A percentile compares a stretch with the other conserved stretches of the same genome.
These are phyloP conservation scores for Tylopilus sp. DNA, from an alignment of 768 basidiomycete species.

Conservation along the genomic window DNA sequence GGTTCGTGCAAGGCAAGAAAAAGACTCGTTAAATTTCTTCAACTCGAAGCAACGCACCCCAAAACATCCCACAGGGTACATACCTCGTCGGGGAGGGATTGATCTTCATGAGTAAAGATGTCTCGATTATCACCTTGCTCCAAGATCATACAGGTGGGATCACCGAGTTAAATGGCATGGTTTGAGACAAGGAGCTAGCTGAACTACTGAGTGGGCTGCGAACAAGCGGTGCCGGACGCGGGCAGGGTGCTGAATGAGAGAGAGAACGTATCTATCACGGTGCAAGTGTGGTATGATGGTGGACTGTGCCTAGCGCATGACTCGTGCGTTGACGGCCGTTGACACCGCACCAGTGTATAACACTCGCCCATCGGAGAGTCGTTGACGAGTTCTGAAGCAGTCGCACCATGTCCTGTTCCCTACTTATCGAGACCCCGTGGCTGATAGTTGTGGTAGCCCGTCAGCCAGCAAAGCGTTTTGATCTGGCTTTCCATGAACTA, in stretches of 20 bases:
- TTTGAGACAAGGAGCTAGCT: background rate
- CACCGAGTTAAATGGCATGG: too few species aligned
- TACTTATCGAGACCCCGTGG: constrained; percentile 40
- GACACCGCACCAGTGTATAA: constrained; percentile 1
- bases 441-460: constrained; percentile 55
- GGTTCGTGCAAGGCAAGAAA: too few species aligned
- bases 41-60: too few species aligned
- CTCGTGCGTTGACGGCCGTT: constrained; percentile 10
- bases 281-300: background rate
- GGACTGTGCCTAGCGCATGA: constrained; percentile 1
- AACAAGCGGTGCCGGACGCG: background rate
- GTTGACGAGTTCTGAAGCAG: constrained; percentile 19
- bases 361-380: constrained; percentile 6
- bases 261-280: background rate
- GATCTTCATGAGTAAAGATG: too few species aligned
- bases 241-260: background rate
- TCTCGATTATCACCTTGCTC: too few species aligned
- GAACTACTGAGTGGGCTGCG: constrained; percentile 14
- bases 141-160: too few species aligned
- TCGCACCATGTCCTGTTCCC: constrained; percentile 48
- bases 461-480: constrained; percentile 53
- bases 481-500: constrained; percentile 57
- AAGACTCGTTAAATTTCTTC: too few species aligned
- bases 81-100: too few species aligned
- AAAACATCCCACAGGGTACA: too few species aligned